These are phyloP conservation scores for Neurospora pannonica DNA, from an alignment of 495 filamentous ascomycete genomes.

Conservation along the genomic window DNA sequence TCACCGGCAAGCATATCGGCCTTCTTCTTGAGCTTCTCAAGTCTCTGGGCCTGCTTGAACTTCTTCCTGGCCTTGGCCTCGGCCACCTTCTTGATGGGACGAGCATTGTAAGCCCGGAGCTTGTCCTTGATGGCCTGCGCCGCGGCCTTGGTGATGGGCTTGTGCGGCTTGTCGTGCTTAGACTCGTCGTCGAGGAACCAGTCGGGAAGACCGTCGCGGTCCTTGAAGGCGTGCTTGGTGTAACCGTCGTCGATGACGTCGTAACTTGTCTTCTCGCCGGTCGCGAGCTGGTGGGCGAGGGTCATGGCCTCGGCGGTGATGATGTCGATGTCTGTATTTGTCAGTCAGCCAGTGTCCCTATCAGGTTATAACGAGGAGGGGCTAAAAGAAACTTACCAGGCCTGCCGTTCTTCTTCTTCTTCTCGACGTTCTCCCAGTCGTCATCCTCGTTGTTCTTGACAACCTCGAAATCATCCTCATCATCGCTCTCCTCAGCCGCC, in stretches of 20 bases:
- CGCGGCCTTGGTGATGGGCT: constrained; percentile 81
- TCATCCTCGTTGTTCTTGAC: constrained; percentile 48
- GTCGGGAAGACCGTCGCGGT: constrained; percentile 86
- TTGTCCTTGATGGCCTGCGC: constrained; percentile 95
- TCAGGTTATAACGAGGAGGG: constrained; percentile 1
- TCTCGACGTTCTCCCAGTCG: constrained; percentile 58
- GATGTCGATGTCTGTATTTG: constrained; percentile 78
- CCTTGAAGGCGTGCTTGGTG: constrained; percentile 85
- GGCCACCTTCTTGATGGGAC: constrained; percentile 98
- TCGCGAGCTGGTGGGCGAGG: constrained; percentile 84
- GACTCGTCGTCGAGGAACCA: constrained; percentile 96
- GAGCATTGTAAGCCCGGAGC: constrained; percentile 82
- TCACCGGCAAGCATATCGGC: constrained; percentile 76
- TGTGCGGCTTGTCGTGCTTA: constrained; percentile 71
- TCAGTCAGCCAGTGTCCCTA: constrained; percentile 19
- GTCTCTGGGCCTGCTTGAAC: constrained; percentile 77
- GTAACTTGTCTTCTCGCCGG: constrained; percentile 65
- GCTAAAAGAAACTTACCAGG: constrained; percentile 45
- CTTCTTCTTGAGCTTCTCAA: constrained; percentile 96
- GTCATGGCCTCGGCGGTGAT: constrained; percentile 99
- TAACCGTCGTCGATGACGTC: constrained; percentile 85
- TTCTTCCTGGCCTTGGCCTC: constrained; percentile 96
- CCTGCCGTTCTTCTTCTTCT: constrained; percentile 57
- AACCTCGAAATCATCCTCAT: constrained; percentile 42
- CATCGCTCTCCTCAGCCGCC: constrained; percentile 16